Percentiles rank a stretch among this genome's conserved stretches.
phyloP scores from a whole-genome alignment of 805 yeast genomes.

The Yamadazyma paraphyllophila region DNA sequence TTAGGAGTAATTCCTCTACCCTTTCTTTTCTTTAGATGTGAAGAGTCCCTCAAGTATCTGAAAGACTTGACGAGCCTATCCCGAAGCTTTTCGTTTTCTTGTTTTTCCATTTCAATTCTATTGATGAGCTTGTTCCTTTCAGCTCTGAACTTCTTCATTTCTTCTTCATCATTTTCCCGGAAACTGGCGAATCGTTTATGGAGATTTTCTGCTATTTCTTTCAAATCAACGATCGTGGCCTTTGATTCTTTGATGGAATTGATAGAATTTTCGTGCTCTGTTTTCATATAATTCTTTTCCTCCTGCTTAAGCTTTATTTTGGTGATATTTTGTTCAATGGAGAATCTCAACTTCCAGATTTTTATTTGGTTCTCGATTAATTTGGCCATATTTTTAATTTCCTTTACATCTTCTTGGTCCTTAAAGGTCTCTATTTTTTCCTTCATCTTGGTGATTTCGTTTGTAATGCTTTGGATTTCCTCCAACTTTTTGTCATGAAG shows the following conservation, averaged over 20 bases:
- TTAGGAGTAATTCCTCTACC: conserved; percentile 39
- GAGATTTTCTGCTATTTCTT: conserved; percentile 18
- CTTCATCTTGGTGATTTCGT: conserved; percentile 25
- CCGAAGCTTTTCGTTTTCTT: conserved; percentile 22
- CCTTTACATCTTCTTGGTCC: conserved; percentile 21
- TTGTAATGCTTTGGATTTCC: conserved; percentile 26
- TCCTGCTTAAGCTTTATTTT: conserved; percentile 47
- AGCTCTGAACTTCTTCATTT: conserved; percentile 18
- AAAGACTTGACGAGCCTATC: conserved; percentile 31
- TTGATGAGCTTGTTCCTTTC: conserved; percentile 20
- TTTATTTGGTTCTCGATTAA: conserved; percentile 39
- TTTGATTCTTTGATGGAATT: conserved; percentile 48
- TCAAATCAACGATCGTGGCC: conserved; percentile 23
- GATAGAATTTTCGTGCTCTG: conserved; percentile 55
- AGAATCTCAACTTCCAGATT: conserved; percentile 46
- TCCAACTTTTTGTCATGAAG: conserved; percentile 27
- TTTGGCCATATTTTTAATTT: conserved; percentile 14
- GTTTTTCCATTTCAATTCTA: conserved; percentile 23
- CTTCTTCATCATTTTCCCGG: conserved; percentile 21
- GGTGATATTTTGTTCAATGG: conserved; percentile 42
- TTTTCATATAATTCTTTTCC: conserved; percentile 63
- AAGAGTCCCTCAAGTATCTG: conserved; percentile 35
- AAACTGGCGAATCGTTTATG: conserved; percentile 20
- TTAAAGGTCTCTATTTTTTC: conserved; percentile 26
- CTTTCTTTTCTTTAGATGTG: conserved; percentile 42